Conservation (phyloP, 2,329 filamentous ascomycete genomes). For the Epichloe elymi region DNA sequence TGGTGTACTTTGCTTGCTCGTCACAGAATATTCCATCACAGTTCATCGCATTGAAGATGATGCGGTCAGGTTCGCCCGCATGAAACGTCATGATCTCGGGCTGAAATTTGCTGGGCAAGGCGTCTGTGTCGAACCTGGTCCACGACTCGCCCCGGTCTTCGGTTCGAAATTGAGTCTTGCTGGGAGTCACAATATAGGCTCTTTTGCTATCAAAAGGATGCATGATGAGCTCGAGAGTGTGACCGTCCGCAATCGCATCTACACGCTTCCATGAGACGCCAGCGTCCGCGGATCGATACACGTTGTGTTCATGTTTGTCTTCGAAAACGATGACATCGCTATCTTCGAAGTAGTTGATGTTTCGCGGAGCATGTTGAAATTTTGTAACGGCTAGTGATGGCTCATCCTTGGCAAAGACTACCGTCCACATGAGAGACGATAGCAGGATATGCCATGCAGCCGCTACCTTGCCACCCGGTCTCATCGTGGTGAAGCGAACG, state of each 20-base stretch:
- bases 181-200: conserved; percentile 65
- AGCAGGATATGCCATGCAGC: conserved; percentile 37
- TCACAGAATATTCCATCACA: conserved; percentile 53
- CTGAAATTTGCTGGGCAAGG: conserved; percentile 40
- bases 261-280: conserved; percentile 64
- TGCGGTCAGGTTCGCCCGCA: conserved; percentile 67
- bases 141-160: conserved; percentile 72
- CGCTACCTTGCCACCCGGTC: conserved; percentile 34
- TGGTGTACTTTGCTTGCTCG: conserved; percentile 60
- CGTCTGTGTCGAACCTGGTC: conserved; percentile 55
- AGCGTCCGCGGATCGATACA: conserved; percentile 70
- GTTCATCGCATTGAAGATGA: conserved; percentile 69
- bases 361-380: conserved; percentile 53
- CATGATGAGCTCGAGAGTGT: conserved; percentile 51
- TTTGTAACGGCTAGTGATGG: conserved; percentile 52
- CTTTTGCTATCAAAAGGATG: conserved; percentile 68
- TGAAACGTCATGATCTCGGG: conserved; percentile 57
- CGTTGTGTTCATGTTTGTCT: conserved; percentile 47
- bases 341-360: conserved; percentile 83
- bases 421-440: conserved; percentile 31
- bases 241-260: conserved; percentile 48
- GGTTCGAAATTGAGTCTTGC: conserved; percentile 67
- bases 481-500: conserved; percentile 35
- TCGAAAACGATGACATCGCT: conserved; percentile 70
- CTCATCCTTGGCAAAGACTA: conserved; percentile 41